Evolutionary conservation across 2,329 filamentous ascomycete species (phyloP).

Genomic region (Tolypocladium cylindrosporum): DNA sequence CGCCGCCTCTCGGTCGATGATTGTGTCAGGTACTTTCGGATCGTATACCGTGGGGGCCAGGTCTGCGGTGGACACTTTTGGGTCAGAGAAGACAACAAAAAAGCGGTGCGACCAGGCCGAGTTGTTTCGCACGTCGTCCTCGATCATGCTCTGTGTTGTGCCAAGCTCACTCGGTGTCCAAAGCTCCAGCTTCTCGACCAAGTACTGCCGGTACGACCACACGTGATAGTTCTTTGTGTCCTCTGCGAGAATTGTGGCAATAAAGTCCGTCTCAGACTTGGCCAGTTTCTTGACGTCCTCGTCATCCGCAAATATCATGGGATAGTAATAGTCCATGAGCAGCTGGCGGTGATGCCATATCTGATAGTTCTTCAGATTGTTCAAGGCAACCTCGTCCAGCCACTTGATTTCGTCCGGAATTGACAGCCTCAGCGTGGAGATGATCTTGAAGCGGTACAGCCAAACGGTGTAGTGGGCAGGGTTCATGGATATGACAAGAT

Average conservation of each 20-base stretch:
- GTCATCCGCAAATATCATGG: slow-evolving; percentile 49
- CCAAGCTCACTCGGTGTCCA: slow-evolving; percentile 62
- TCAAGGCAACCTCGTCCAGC: slow-evolving; percentile 74
- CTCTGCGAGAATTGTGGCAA: slow-evolving; percentile 67
- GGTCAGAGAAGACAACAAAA: slow-evolving; percentile 74
- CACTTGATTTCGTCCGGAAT: slow-evolving; percentile 68
- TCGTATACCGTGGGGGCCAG: slow-evolving; percentile 41
- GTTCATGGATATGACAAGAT: slow-evolving; percentile 86
- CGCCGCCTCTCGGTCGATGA: slow-evolving; percentile 65
- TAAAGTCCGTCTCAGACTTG: slow-evolving; percentile 62
- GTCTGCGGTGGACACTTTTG: slow-evolving; percentile 34
- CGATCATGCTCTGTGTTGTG: slow-evolving; percentile 63
- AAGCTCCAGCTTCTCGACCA: slow-evolving; percentile 55
- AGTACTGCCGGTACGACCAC: slow-evolving; percentile 83
- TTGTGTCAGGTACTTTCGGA: slow-evolving; percentile 44
- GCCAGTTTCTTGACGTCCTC: slow-evolving; percentile 48
- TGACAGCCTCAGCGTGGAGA: slow-evolving; percentile 56
- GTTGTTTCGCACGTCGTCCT: slow-evolving; percentile 84
- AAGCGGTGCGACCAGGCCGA: slow-evolving; percentile 97
- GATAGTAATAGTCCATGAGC: slow-evolving; percentile 48
- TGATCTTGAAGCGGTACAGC: slow-evolving; percentile 80
- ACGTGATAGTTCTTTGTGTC: slow-evolving; percentile 99
- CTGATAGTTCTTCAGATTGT: slow-evolving; percentile 95
- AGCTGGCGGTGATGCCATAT: slow-evolving; percentile 77
- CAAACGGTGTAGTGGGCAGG: slow-evolving; percentile 98